Percentiles rank a stretch among this genome's conserved stretches.
phyloP scores from a whole-genome alignment of 108 stramenopile species.

The Skeletonema costatum region DNA sequence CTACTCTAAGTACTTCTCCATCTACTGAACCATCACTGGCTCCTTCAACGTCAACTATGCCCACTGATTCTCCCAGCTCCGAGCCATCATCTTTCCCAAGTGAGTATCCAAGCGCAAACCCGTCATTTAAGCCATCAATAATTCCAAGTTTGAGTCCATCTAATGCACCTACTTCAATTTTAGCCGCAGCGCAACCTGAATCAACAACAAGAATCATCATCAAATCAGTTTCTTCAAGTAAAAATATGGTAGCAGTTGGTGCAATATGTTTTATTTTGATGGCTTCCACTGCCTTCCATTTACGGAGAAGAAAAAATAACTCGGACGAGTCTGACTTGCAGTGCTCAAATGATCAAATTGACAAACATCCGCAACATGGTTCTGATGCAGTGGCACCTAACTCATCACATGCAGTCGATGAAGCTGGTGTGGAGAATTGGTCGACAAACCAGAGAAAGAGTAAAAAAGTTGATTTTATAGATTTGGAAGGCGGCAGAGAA shows the following conservation, averaged over 20 bases:
- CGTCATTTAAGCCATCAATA: not conserved
- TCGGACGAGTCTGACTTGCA: not conserved
- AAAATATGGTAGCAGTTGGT: not conserved
- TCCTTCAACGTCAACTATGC: not conserved
- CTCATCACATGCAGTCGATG: too few species aligned
- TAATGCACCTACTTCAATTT: not conserved
- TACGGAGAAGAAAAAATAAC: not conserved
- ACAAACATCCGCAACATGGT: not conserved
- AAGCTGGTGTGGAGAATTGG: not conserved
- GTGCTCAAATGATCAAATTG: not conserved
- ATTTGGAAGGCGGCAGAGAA: constrained; percentile 5
- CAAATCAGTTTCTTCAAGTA: not conserved
- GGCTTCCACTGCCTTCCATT: not conserved
- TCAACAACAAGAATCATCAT: not conserved
- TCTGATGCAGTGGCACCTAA: not conserved
- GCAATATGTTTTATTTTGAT: not conserved
- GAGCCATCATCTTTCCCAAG: not conserved
- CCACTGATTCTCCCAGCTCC: not conserved
- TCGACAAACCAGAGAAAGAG: not conserved
- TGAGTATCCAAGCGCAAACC: not conserved
- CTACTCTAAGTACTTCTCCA: not conserved
- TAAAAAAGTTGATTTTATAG: not conserved
- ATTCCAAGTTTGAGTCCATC: not conserved
- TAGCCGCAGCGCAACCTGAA: not conserved
- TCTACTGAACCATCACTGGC: not conserved